Evolutionary conservation across 352 stramenopile species (phyloP).

Genomic region (Pythium myriotylum): DNA sequence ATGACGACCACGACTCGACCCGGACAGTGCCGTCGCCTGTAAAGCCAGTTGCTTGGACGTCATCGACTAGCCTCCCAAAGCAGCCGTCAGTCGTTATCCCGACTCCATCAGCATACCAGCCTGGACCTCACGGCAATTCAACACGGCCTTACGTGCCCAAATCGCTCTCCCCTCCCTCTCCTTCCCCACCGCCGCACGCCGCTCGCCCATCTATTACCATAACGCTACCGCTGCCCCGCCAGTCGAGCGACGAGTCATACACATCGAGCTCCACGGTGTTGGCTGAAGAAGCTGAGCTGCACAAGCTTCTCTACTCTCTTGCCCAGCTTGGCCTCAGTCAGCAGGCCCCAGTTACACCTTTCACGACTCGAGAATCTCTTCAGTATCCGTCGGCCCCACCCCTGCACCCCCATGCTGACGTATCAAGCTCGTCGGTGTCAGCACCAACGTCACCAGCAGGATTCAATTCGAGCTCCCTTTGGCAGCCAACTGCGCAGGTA

Average conservation of each 20-base stretch:
- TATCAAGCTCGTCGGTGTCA: slow-evolving; percentile 5
- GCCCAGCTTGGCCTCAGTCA: slow-evolving; percentile 48
- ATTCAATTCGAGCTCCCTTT: slow-evolving; percentile 16
- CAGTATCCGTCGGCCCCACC: background rate
- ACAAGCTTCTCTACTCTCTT: slow-evolving; percentile 70
- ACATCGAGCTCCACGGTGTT: slow-evolving; percentile 38
- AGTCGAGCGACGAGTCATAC: slow-evolving; percentile 45
- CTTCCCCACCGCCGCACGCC: background rate
- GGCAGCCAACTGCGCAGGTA: slow-evolving; percentile 3
- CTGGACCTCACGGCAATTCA: background rate
- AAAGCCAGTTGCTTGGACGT: slow-evolving; percentile 4
- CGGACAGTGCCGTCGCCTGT: slow-evolving; percentile 5
- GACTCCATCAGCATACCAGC: background rate
- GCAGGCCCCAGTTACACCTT: slow-evolving; percentile 3
- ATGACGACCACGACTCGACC: slow-evolving; percentile 24
- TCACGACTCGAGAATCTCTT: background rate
- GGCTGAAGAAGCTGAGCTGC: slow-evolving; percentile 40
- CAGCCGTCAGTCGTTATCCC: slow-evolving; percentile 15
- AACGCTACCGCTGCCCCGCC: slow-evolving; percentile 40
- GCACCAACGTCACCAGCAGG: slow-evolving; percentile 14
- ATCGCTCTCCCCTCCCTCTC: too few relatives aligned
- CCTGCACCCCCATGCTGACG: slow-evolving; percentile 1
- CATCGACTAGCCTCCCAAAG: slow-evolving; percentile 10
- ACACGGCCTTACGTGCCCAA: background rate
- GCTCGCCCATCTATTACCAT: slow-evolving; percentile 42